phyloP scores from a whole-genome alignment of 2,329 filamentous ascomycete species.

The Talaromyces rugulosus region DNA sequence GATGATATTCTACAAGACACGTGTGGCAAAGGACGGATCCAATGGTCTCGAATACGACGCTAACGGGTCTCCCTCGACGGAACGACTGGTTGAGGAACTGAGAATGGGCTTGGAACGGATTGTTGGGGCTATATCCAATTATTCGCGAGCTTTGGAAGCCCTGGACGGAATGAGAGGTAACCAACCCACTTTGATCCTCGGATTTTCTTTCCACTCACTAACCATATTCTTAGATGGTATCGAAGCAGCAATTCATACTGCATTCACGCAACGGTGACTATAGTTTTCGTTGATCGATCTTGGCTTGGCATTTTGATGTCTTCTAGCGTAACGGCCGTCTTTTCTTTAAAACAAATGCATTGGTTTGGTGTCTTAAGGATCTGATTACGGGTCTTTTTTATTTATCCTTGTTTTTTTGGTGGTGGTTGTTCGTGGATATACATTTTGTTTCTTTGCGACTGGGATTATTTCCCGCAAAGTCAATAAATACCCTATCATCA shows the following conservation, averaged over 20 bases:
- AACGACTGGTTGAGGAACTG: conserved; percentile 33
- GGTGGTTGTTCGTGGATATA: background rate
- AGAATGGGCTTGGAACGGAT: conserved; percentile 35
- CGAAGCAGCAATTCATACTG: conserved; percentile 39
- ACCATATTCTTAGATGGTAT: conserved; percentile 33
- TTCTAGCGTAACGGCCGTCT: background rate
- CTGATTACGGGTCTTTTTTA: background rate
- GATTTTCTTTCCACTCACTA: background rate
- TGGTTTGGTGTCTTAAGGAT: conserved; percentile 9
- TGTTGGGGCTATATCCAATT: conserved; percentile 35
- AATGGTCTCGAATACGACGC: conserved; percentile 21
- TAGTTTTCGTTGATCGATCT: background rate
- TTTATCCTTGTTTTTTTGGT: background rate
- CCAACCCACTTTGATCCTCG: background rate
- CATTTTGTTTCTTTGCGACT: background rate
- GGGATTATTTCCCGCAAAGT: background rate
- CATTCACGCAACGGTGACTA: conserved; percentile 28
- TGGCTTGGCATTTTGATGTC: background rate
- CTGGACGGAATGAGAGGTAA: conserved; percentile 42
- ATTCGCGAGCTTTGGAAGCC: conserved; percentile 40
- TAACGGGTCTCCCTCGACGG: conserved; percentile 20
- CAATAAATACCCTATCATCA: background rate
- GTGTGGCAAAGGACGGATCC: conserved; percentile 30
- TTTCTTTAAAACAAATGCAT: background rate
- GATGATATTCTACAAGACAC: conserved; percentile 43